Percentiles rank a stretch among this genome's conserved stretches.
These are phyloP conservation scores for Neckera pumila DNA, from an alignment of 225 moss, liverwort and hornwort species.

Conservation along the genomic window DNA sequence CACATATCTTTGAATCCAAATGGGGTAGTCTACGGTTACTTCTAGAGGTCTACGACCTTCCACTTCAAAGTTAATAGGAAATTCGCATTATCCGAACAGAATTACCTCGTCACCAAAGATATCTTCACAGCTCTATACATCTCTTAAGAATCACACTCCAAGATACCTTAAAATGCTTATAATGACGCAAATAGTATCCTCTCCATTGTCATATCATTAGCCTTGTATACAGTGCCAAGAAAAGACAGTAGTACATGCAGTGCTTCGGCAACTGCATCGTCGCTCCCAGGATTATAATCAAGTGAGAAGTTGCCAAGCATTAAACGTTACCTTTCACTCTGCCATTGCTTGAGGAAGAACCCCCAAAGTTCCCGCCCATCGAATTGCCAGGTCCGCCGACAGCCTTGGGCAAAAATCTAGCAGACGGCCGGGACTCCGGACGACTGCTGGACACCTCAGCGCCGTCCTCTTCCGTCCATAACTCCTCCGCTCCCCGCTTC, in stretches of 20 bases:
- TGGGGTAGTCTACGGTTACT: not conserved
- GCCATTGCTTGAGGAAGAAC: slow-evolving; percentile 1
- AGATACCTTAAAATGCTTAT: not conserved
- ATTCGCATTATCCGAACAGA: not conserved
- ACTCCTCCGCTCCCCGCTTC: slow-evolving; percentile 63
- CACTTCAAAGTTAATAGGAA: not conserved
- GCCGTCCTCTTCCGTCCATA: slow-evolving; percentile 84
- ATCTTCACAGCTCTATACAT: not conserved
- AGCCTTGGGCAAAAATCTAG: slow-evolving; percentile 44
- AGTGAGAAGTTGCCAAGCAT: not conserved
- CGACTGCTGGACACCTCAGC: slow-evolving; percentile 17
- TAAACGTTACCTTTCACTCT: not conserved
- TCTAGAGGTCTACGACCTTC: not conserved
- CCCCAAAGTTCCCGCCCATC: slow-evolving; percentile 16
- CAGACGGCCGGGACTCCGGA: slow-evolving; percentile 32
- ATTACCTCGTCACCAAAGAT: not conserved
- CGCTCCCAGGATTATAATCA: not conserved
- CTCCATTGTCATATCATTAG: not conserved
- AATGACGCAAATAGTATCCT: not conserved
- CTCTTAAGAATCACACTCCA: not conserved
- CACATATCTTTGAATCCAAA: not conserved
- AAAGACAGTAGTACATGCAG: not conserved
- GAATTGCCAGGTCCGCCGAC: slow-evolving; percentile 7
- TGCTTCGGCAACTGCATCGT: not conserved
- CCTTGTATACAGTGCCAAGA: not conserved